Percentiles rank a stretch among this genome's conserved stretches.
Evolutionary conservation across 2,329 filamentous ascomycete species (phyloP).

Genomic region (Diaporthe sp.): DNA sequence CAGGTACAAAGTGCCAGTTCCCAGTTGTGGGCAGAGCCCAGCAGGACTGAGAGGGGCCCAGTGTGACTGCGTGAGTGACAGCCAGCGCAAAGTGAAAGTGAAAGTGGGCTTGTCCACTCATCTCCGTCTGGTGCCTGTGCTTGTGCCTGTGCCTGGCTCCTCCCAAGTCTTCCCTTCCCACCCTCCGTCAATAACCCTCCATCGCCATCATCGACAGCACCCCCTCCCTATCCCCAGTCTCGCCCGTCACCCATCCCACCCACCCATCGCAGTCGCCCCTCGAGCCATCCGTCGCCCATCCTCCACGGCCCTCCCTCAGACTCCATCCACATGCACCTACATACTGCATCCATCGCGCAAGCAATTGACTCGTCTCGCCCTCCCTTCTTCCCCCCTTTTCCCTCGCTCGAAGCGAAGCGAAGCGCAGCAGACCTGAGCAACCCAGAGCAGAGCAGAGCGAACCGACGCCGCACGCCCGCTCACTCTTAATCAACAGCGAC

Average conservation of each 20-base stretch:
- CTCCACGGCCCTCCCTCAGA: neutral
- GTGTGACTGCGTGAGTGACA: constrained; percentile 19
- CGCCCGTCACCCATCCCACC: neutral
- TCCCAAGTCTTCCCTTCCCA: constrained; percentile 3
- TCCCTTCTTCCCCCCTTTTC: neutral
- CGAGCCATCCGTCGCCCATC: constrained; percentile 13
- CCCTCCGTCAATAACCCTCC: constrained; percentile 30
- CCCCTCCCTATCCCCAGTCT: neutral
- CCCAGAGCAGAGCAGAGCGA: neutral
- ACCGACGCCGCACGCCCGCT: neutral
- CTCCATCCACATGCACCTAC: constrained; percentile 22
- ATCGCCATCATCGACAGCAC: neutral
- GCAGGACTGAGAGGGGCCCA: neutral
- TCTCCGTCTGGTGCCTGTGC: constrained; percentile 32
- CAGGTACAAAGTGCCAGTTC: neutral
- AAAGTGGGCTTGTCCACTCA: constrained; percentile 29
- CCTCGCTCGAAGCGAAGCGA: constrained; percentile 14
- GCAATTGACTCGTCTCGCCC: constrained; percentile 6
- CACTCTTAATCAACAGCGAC: constrained; percentile 25
- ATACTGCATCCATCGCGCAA: constrained; percentile 13
- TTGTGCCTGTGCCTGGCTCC: constrained; percentile 14
- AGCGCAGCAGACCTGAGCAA: neutral
- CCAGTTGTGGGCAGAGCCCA: neutral
- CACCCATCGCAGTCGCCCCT: neutral
- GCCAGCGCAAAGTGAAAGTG: constrained; percentile 15